Evolutionary conservation across 768 basidiomycete genomes (phyloP), one percentile per base, ranked within the genome.

Genomic region (Amanita fuliginea): DNA sequence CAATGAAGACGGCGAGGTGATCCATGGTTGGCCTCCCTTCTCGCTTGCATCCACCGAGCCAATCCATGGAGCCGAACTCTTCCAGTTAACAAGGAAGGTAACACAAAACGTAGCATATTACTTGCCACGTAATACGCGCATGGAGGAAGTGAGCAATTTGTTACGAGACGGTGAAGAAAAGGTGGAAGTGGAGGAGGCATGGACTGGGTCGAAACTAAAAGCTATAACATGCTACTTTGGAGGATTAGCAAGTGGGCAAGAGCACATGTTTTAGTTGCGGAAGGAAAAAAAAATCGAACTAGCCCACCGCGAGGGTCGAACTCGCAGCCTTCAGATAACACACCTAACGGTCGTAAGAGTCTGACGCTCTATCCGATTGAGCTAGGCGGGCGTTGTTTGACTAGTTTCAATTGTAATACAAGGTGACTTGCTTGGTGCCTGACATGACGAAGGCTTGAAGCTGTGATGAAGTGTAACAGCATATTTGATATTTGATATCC

Each of bases 221-320:
- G 95, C 94, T 0, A 65, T 98, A 46, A 96, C 91, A 1, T 93
- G 89, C 62, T 95, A 96, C 63, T 96, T 84, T 64, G 95, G 95
- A 6, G 90, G 90, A 10, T 67, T 97, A 37, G 86, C 67, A 7
- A 62, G 64, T 19, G 85, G 83, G 2, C 86, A 90, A 57, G 81
- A 80, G 47, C 61, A 75, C 35, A 56, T 82, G 53, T 89, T 80
- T 54, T 76, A 28, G 9, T 9, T 28, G 28, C 0, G 28, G 28
- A 8, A 28, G 28, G 9, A 4, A 4, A 4, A 9, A 9, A 28
- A 28, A 28, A 28, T 3, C 8, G 8, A 1, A 57, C 3, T 77
- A 82, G 80, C 80, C 81, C 80, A 81, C 77, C 79, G 80, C 79
- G 81, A 78, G 81, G 78, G 75, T 82, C 80, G 81, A 82, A 83